Evolutionary conservation across 768 basidiomycete genomes (phyloP).

Genomic region (Russula griseocarnosa): DNA sequence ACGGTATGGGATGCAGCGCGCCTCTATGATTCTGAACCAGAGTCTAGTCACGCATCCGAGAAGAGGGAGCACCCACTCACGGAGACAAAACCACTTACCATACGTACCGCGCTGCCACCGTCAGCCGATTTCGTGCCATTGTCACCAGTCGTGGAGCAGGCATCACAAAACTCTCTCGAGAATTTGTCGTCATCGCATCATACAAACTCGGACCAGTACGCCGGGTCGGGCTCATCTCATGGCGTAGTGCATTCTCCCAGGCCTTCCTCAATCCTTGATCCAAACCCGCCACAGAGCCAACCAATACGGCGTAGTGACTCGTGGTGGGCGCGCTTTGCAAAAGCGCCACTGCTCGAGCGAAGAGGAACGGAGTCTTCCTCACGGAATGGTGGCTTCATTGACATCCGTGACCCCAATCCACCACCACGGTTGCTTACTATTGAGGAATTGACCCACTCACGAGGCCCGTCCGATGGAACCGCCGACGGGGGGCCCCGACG

Average conservation of each 20-base stretch:
- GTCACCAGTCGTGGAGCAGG: slow-evolving; percentile 38
- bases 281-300: slow-evolving; percentile 40
- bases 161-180: slow-evolving; percentile 31
- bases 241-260: slow-evolving; percentile 31
- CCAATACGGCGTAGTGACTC: slow-evolving; percentile 62
- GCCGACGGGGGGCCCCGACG: slow-evolving; percentile 18
- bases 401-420: slow-evolving; percentile 79
- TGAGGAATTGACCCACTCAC: slow-evolving; percentile 47
- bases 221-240: slow-evolving; percentile 26
- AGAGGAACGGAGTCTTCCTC: slow-evolving; percentile 39
- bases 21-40: slow-evolving; percentile 26
- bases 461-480: slow-evolving; percentile 18
- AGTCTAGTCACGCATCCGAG: background rate
- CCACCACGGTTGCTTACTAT: slow-evolving; percentile 60
- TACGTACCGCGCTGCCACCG: slow-evolving; percentile 28
- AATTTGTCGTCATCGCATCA: slow-evolving; percentile 22
- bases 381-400: slow-evolving; percentile 35
- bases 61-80: slow-evolving; percentile 11
- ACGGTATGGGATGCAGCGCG: background rate
- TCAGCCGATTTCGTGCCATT: slow-evolving; percentile 35
- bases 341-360: slow-evolving; percentile 60
- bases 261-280: slow-evolving; percentile 44
- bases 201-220: slow-evolving; percentile 15
- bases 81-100: background rate
- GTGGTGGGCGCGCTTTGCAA: slow-evolving; percentile 77